Percentiles rank a stretch among this genome's conserved stretches.
Conservation (phyloP, 208 protist species). For the Wallacemonas collosoma region DNA sequence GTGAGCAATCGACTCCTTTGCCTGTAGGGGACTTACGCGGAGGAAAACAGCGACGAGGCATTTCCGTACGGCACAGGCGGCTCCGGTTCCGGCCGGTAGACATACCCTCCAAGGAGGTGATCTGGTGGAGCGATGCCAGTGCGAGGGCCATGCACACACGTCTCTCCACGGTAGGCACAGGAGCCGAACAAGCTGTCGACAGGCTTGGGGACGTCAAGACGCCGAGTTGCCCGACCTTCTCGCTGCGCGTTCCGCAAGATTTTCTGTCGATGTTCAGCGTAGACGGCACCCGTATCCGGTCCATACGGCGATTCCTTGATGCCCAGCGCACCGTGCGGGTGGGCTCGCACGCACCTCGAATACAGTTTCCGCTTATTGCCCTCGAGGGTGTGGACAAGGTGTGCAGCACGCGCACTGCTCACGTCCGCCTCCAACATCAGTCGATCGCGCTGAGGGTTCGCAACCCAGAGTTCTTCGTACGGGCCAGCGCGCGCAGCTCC, state of each 20-base stretch:
- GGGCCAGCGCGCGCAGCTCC: neutral
- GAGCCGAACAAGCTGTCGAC: conserved; percentile 30
- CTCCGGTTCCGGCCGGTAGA: neutral
- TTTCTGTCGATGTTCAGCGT: conserved; percentile 23
- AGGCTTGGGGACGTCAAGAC: conserved; percentile 10
- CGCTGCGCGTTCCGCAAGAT: neutral
- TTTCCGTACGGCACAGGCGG: conserved; percentile 10
- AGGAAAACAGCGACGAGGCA: conserved; percentile 23
- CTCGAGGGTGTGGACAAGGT: neutral
- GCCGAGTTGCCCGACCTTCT: conserved; percentile 17
- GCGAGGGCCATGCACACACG: neutral
- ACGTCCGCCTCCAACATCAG: conserved; percentile 11
- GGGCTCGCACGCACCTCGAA: conserved; percentile 19
- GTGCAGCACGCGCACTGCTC: neutral
- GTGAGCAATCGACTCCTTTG: neutral
- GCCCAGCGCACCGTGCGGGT: conserved; percentile 44
- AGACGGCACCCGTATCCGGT: conserved; percentile 32
- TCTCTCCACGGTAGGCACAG: conserved; percentile 1
- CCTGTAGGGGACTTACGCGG: neutral
- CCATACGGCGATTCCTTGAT: conserved; percentile 43
- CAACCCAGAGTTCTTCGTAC: conserved; percentile 1
- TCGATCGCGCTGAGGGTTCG: conserved; percentile 19
- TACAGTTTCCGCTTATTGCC: conserved; percentile 17
- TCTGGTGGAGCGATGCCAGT: conserved; percentile 16
- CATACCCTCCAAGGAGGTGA: conserved; percentile 14